A percentile compares a stretch with the other conserved stretches of the same genome.
phyloP scores from a whole-genome alignment of 805 yeast species.

The Saturnispora mendoncae region DNA sequence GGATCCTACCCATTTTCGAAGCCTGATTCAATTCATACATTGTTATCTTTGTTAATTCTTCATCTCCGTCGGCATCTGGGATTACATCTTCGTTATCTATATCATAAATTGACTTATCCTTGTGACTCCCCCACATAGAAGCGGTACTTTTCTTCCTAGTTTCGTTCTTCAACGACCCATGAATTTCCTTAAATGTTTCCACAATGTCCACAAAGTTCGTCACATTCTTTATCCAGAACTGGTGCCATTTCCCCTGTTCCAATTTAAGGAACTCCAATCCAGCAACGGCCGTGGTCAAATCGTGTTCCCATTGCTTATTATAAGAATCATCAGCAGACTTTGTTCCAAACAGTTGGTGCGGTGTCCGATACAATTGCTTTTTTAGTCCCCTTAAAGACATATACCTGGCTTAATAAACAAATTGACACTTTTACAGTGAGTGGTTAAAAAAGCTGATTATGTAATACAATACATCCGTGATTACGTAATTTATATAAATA shows the following conservation, averaged over 20 bases:
- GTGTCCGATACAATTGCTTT: constrained; percentile 30
- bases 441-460: no score
- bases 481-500: no score
- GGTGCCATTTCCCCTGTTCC: constrained; percentile 24
- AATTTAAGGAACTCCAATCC: constrained; percentile 36
- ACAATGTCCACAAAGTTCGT: constrained; percentile 28
- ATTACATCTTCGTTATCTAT: not conserved
- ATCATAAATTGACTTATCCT: constrained; percentile 25
- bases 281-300: constrained; percentile 32
- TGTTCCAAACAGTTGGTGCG: constrained; percentile 29
- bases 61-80: constrained; percentile 19
- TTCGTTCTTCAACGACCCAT: constrained; percentile 9
- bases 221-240: constrained; percentile 25
- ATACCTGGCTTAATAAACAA: not conserved
- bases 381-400: constrained; percentile 32
- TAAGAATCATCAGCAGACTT: constrained; percentile 32
- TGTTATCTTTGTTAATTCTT: constrained; percentile 24
- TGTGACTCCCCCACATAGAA: not conserved
- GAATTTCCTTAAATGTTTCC: constrained; percentile 28
- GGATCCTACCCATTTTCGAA: constrained; percentile 18
- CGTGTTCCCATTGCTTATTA: constrained; percentile 36
- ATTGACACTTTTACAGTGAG: no score
- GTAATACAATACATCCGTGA: no score
- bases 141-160: constrained; percentile 20
- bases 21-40: constrained; percentile 26